Evolutionary conservation across 2,329 filamentous ascomycete species (phyloP).

Genomic region (Stachybotrys chartarum): DNA sequence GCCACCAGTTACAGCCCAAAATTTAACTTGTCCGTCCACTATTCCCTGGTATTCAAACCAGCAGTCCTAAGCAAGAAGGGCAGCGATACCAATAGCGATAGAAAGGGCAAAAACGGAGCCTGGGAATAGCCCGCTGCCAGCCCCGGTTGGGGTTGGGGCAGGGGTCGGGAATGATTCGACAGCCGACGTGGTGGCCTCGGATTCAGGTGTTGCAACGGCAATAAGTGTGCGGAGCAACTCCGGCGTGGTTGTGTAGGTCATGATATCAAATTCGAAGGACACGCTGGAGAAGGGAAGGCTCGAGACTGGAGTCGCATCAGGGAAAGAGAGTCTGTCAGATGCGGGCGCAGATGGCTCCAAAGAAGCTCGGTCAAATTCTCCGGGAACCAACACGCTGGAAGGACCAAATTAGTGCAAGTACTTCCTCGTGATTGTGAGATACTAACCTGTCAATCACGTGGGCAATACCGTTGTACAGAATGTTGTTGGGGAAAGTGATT

Average conservation of each 20-base stretch:
- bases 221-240: not conserved
- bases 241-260: not conserved
- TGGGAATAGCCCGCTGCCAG: not conserved
- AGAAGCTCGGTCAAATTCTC: constrained; percentile 1
- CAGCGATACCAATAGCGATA: not conserved
- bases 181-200: not conserved
- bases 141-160: not conserved
- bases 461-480: constrained; percentile 1
- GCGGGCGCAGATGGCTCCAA: not conserved
- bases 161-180: not conserved
- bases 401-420: not conserved
- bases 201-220: not conserved
- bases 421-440: not conserved
- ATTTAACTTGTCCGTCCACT: too few relatives aligned
- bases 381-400: not conserved
- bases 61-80: not conserved
- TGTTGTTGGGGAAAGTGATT: not conserved
- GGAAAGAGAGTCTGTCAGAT: not conserved
- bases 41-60: too few relatives aligned
- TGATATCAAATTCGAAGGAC: not conserved
- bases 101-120: not conserved
- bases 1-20: too few relatives aligned
- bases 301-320: not conserved
- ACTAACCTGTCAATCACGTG: constrained; percentile 1
- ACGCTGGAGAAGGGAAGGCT: not conserved